Evolutionary conservation across 2,329 filamentous ascomycete species (phyloP).

Genomic region (Ceratocystis huliohia): DNA sequence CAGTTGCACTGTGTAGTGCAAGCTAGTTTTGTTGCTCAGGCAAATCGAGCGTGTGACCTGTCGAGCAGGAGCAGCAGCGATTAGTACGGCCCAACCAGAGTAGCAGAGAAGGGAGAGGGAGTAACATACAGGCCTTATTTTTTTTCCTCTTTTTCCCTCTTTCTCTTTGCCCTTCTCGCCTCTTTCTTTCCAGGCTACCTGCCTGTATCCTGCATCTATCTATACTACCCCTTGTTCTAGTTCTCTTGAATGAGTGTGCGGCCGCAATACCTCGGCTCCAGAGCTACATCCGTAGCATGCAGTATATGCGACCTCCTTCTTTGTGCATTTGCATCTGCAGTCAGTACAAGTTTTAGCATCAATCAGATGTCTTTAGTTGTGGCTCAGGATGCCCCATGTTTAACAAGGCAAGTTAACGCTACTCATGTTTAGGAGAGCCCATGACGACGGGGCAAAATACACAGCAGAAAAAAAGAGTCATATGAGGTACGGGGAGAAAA

Average conservation of each 20-base stretch:
- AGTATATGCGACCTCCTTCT: neutral
- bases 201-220: neutral
- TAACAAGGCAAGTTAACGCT: no score
- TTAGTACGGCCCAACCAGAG: neutral
- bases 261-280: neutral
- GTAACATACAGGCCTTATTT: neutral
- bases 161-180: neutral
- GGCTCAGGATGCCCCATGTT: neutral
- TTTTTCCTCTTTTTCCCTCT: neutral
- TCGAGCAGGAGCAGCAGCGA: neutral
- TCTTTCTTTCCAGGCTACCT: neutral
- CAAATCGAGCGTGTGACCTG: neutral
- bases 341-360: neutral
- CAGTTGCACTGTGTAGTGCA: neutral
- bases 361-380: neutral
- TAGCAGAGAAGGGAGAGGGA: neutral
- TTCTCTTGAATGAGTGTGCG: neutral
- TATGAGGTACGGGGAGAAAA: neutral
- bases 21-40: neutral
- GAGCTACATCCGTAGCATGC: neutral
- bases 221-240: neutral
- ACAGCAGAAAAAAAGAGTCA: neutral
- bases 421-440: neutral
- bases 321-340: slow-evolving; percentile 1
- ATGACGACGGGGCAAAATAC: neutral